Percentiles rank a stretch among this genome's conserved stretches.
phyloP scores from a whole-genome alignment of 2,329 filamentous ascomycete genomes.

The Stagonosporopsis rhizophila region DNA sequence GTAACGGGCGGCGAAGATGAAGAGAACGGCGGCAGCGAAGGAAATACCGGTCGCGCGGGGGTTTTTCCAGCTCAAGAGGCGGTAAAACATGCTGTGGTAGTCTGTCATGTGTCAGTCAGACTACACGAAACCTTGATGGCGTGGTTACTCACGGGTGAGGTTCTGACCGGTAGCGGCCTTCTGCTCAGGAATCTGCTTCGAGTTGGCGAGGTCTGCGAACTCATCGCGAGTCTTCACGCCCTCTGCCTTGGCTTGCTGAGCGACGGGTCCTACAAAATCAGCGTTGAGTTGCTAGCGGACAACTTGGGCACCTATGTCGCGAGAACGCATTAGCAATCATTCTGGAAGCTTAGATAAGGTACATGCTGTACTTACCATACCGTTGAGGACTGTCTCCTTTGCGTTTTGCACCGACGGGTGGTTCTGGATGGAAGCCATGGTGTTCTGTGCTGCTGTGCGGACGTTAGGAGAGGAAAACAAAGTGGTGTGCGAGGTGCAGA shows the following conservation, averaged over 20 bases:
- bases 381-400: slow-evolving; percentile 53
- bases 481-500: slow-evolving; percentile 45
- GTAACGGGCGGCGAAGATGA: slow-evolving; percentile 70
- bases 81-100: slow-evolving; percentile 73
- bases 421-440: slow-evolving; percentile 58
- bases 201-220: slow-evolving; percentile 64
- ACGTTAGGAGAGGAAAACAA: slow-evolving; percentile 37
- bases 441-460: slow-evolving; percentile 56
- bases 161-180: slow-evolving; percentile 67
- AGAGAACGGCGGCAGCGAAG: slow-evolving; percentile 61
- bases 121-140: not conserved
- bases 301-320: slow-evolving; percentile 38
- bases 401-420: slow-evolving; percentile 58
- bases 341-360: slow-evolving; percentile 8
- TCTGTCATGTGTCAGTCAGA: slow-evolving; percentile 50
- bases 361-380: slow-evolving; percentile 47
- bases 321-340: slow-evolving; percentile 37
- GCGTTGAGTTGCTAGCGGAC: slow-evolving; percentile 26
- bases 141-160: slow-evolving; percentile 61
- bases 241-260: slow-evolving; percentile 64
- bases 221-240: slow-evolving; percentile 63
- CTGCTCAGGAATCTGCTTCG: slow-evolving; percentile 60
- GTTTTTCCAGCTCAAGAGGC: slow-evolving; percentile 71
- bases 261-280: slow-evolving; percentile 59
- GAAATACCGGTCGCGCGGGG: slow-evolving; percentile 68